Percentiles rank a stretch among this genome's conserved stretches.
Conservation (phyloP, 1,284 basidiomycete genomes). For the Bjerkandera adusta region DNA sequence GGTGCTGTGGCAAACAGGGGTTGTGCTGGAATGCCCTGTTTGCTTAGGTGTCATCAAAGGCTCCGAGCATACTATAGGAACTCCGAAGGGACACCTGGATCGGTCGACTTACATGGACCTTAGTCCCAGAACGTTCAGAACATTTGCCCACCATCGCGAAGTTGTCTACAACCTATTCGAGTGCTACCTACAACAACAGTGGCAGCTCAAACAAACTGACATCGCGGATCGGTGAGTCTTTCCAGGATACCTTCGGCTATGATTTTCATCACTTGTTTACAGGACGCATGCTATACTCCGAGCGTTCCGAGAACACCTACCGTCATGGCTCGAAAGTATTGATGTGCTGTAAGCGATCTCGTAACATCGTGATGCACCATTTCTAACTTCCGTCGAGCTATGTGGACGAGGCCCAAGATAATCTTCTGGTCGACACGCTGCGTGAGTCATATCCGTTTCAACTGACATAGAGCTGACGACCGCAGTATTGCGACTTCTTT, state of each 20-base stretch:
- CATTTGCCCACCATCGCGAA: slow-evolving; percentile 41
- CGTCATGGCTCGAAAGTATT: slow-evolving; percentile 40
- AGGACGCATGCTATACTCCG: slow-evolving; percentile 53
- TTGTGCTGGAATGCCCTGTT: background rate
- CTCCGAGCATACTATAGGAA: slow-evolving; percentile 42
- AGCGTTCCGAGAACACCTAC: slow-evolving; percentile 25
- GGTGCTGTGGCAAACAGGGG: background rate
- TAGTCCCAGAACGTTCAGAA: slow-evolving; percentile 37
- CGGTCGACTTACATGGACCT: slow-evolving; percentile 41
- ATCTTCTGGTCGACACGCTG: slow-evolving; percentile 61
- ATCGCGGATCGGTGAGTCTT: slow-evolving; percentile 50
- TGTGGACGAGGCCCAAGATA: slow-evolving; percentile 74
- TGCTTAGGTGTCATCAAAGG: slow-evolving; percentile 57
- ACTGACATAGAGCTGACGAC: background rate
- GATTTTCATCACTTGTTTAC: background rate
- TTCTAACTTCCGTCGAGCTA: slow-evolving; percentile 40
- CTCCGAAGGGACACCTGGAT: slow-evolving; percentile 37
- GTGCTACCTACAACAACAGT: slow-evolving; percentile 44
- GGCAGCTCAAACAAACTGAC: slow-evolving; percentile 46
- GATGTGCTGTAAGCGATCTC: slow-evolving; percentile 50
- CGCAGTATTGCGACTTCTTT: slow-evolving; percentile 58
- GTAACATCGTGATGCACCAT: background rate
- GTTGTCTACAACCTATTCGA: slow-evolving; percentile 51
- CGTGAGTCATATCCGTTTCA: slow-evolving; percentile 34
- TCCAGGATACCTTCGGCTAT: slow-evolving; percentile 18